Evolutionary conservation across 2,329 filamentous ascomycete genomes (phyloP).

Genomic region (Fusarium dimerum): DNA sequence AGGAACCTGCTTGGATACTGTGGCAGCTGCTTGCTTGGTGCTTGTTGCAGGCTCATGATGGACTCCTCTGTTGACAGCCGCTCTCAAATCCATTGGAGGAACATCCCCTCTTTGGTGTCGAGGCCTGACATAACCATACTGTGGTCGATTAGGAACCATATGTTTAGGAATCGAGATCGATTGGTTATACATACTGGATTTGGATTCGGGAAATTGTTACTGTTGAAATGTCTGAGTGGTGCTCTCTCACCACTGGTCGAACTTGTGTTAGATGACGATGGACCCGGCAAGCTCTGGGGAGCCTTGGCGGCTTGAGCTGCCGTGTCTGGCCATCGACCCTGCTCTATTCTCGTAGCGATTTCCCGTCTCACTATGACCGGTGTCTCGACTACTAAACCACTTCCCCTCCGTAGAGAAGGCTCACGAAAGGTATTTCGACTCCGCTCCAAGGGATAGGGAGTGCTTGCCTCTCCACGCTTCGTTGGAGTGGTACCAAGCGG

Average conservation of each 20-base stretch:
- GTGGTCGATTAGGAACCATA: not conserved
- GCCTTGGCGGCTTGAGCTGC: not conserved
- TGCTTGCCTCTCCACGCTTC: not conserved
- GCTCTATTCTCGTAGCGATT: not conserved
- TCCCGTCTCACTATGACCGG: slow-evolving; percentile 1
- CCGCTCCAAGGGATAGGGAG: not conserved
- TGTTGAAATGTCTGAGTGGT: not conserved
- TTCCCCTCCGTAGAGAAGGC: slow-evolving; percentile 9
- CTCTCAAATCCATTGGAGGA: not conserved
- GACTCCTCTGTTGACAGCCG: not conserved
- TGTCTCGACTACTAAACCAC: slow-evolving; percentile 2
- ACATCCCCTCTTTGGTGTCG: slow-evolving; percentile 15
- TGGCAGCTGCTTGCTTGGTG: not conserved
- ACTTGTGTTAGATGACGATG: no score
- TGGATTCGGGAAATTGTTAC: not conserved
- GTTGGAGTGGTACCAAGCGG: not conserved
- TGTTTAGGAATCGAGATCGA: no score
- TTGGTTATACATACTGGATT: not conserved
- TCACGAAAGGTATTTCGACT: slow-evolving; percentile 2
- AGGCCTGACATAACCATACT: slow-evolving; percentile 5
- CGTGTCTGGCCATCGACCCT: not conserved
- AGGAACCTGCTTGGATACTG: no score
- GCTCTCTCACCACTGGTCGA: not conserved
- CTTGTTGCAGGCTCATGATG: not conserved
- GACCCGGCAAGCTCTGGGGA: not conserved